phyloP scores from a whole-genome alignment of 768 basidiomycete genomes.

The Macrolepiota dolichaula region DNA sequence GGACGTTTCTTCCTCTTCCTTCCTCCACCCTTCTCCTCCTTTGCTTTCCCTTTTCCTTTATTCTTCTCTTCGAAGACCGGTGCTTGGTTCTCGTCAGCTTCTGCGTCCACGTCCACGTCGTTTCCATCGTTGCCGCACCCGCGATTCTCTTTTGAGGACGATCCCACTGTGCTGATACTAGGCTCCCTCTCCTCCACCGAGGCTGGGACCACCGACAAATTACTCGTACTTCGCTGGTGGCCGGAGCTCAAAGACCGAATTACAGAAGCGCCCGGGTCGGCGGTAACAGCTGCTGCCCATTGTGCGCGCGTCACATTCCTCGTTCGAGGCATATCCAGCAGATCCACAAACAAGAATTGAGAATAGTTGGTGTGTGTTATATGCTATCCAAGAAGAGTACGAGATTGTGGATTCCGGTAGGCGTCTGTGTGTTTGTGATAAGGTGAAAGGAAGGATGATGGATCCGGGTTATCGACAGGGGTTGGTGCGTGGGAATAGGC shows the following conservation, averaged over 20 bases:
- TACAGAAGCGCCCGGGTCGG: slow-evolving; percentile 11
- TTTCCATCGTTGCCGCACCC: slow-evolving; percentile 1
- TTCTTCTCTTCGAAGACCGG: background rate
- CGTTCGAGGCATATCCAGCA: slow-evolving; percentile 23
- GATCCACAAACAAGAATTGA: background rate
- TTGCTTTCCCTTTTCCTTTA: slow-evolving; percentile 22
- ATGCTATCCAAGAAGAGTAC: background rate
- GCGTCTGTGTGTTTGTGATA: background rate
- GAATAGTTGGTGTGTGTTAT: background rate
- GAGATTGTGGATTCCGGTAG: background rate
- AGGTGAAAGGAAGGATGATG: background rate
- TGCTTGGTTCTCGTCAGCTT: background rate
- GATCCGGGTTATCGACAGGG: background rate
- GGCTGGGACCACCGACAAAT: slow-evolving; percentile 13
- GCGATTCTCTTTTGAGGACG: slow-evolving; percentile 12
- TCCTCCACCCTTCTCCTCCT: slow-evolving; percentile 6
- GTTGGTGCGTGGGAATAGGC: slow-evolving; percentile 1
- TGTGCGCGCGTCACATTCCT: slow-evolving; percentile 25
- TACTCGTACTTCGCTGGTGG: background rate
- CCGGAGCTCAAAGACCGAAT: slow-evolving; percentile 2
- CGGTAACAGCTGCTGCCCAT: slow-evolving; percentile 20
- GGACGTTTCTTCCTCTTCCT: slow-evolving; percentile 27
- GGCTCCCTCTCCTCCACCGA: slow-evolving; percentile 20
- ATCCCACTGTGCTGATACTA: slow-evolving; percentile 12
- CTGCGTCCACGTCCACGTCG: background rate